Conservation (phyloP, 2,329 filamentous ascomycete species). For the Alternaria sp. region DNA sequence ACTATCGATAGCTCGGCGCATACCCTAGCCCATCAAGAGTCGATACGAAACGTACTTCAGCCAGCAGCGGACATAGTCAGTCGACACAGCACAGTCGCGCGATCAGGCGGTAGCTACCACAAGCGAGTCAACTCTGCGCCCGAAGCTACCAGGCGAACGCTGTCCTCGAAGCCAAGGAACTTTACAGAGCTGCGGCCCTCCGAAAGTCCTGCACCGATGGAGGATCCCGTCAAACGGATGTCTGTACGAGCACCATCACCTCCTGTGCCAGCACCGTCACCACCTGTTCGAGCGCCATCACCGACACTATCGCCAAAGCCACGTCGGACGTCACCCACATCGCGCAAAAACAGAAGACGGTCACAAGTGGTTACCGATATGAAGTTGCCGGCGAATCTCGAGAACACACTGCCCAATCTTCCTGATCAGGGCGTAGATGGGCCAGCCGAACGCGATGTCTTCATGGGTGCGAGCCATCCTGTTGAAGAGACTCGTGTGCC, state of each 20-base stretch:
- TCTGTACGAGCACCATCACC: neutral
- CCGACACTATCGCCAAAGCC: conserved; percentile 26
- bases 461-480: conserved; percentile 20
- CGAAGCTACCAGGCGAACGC: conserved; percentile 24
- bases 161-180: conserved; percentile 19
- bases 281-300: conserved; percentile 17
- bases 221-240: neutral
- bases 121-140: conserved; percentile 46
- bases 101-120: conserved; percentile 24
- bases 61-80: conserved; percentile 44
- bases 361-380: conserved; percentile 4
- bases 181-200: conserved; percentile 32
- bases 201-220: conserved; percentile 22
- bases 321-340: conserved; percentile 20
- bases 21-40: conserved; percentile 42
- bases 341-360: conserved; percentile 19
- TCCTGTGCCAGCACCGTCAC: conserved; percentile 12
- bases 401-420: conserved; percentile 32
- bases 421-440: conserved; percentile 11
- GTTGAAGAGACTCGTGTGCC: conserved; percentile 28
- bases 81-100: conserved; percentile 32
- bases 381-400: conserved; percentile 18
- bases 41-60: conserved; percentile 39
- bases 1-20: conserved; percentile 38
- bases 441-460: conserved; percentile 12